Conservation (phyloP, 352 stramenopile genomes). For the Phytophthora megakarya region DNA sequence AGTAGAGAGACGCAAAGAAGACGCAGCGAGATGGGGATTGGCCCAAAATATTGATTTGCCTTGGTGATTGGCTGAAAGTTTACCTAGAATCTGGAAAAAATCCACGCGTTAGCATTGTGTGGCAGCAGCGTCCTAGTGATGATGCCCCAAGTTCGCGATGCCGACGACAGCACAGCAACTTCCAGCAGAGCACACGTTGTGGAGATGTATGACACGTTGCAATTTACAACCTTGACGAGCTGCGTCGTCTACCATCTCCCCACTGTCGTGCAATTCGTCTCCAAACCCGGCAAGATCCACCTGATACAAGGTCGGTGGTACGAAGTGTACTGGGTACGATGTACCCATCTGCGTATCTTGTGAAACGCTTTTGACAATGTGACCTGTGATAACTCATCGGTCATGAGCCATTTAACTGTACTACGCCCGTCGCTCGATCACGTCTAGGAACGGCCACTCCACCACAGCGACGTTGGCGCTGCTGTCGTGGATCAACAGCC, state of each 20-base stretch:
- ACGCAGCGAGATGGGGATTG: slow-evolving; percentile 6
- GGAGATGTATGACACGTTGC: too few relatives aligned
- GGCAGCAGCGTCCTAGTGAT: background rate
- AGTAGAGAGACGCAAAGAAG: slow-evolving; percentile 9
- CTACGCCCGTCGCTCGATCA: too few relatives aligned
- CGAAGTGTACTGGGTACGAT: slow-evolving; percentile 4
- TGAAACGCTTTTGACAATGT: background rate
- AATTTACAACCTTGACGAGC: background rate
- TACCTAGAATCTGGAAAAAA: slow-evolving; percentile 18
- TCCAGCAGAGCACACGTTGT: too few relatives aligned
- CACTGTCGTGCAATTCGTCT: background rate
- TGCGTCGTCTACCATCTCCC: background rate
- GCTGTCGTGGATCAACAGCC: slow-evolving; percentile 55
- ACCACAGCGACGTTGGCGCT: slow-evolving; percentile 39
- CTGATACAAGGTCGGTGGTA: slow-evolving; percentile 4
- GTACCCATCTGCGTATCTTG: slow-evolving; percentile 21
- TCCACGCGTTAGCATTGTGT: slow-evolving; percentile 11
- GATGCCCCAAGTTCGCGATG: background rate
- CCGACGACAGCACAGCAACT: background rate
- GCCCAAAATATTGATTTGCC: background rate
- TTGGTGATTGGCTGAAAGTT: slow-evolving; percentile 18
- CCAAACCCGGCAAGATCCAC: slow-evolving; percentile 3
- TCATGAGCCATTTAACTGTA: too few relatives aligned
- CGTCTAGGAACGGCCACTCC: slow-evolving; percentile 55
- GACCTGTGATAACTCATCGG: too few relatives aligned